Conservation (phyloP, 2,329 filamentous ascomycete species). For the Cladophialophora chaetospira region DNA sequence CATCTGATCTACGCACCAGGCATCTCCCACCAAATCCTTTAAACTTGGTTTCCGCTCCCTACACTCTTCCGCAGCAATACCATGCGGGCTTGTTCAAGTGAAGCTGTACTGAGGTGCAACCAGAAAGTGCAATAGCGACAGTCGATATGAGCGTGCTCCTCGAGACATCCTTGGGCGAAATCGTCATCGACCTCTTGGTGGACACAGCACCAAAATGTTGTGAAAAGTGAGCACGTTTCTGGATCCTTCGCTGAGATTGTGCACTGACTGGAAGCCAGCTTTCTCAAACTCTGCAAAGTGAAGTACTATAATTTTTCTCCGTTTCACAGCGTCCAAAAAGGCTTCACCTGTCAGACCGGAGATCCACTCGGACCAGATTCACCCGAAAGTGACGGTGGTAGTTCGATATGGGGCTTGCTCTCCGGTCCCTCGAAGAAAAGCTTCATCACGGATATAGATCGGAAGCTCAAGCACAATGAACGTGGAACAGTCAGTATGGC, state of each 20-base stretch:
- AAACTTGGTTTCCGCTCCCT: no score
- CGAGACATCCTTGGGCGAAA: slow-evolving; percentile 89
- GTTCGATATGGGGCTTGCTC: slow-evolving; percentile 86
- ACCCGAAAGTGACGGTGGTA: slow-evolving; percentile 83
- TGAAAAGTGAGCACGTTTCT: slow-evolving; percentile 74
- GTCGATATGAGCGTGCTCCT: slow-evolving; percentile 81
- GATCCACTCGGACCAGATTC: slow-evolving; percentile 88
- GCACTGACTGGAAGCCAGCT: slow-evolving; percentile 58
- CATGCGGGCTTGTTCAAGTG: neutral
- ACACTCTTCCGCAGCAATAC: neutral
- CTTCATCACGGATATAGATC: slow-evolving; percentile 81
- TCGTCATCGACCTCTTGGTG: slow-evolving; percentile 89
- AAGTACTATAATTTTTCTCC: slow-evolving; percentile 99
- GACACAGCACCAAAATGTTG: slow-evolving; percentile 89
- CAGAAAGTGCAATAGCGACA: neutral
- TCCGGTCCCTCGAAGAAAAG: slow-evolving; percentile 70
- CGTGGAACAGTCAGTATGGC: slow-evolving; percentile 96
- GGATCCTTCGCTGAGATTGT: slow-evolving; percentile 22
- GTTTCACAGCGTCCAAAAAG: slow-evolving; percentile 86
- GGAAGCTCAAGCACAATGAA: slow-evolving; percentile 84
- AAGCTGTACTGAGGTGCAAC: neutral
- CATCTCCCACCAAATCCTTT: neutral
- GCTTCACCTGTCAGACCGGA: slow-evolving; percentile 95
- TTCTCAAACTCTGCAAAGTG: slow-evolving; percentile 96
- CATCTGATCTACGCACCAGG: neutral